Evolutionary conservation across 2,329 filamentous ascomycete genomes (phyloP), one percentile per base, ranked within the genome.

Genomic region (Hypoxylon sp.): DNA sequence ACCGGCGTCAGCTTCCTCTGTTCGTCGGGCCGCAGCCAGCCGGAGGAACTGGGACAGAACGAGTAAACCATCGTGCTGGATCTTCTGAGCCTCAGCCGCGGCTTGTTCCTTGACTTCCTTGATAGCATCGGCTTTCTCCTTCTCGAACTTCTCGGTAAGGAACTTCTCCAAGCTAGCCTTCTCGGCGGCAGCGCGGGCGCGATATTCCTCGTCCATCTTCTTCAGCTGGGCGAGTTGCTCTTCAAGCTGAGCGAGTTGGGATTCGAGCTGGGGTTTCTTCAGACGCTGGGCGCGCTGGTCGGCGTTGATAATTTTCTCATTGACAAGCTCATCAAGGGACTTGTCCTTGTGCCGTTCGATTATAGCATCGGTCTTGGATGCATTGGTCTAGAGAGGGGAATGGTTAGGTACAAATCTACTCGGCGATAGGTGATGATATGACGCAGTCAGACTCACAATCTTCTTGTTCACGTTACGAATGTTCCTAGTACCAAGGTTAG

Each of bases 391-490:
- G 4, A 24, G n/a, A 65, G 5, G 42, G 7, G 52, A 18, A 57
- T 28, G 28, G 64, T 73, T 44, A 74, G 63, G 46, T 51, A 45
- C 3, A 45, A 44, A 33, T 52, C 44, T 11, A 53, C n/a, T 18
- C 4, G 11, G 33, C 8, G 28, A 18, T 49, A 57, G 63, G 48
- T 53, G 49, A 12, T 32, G 49, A 69, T 52, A 42, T 46, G 78
- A 36, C 28, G 42, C 32, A 58, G 59, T 42, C 12, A 53, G 33
- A 83, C 91, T 82, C 81, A 97, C 93, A 74, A 98, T 89, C 82
- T 97, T 97, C 87, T 97, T 98, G 84, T 89, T 91, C 75, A 96
- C 83, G 79, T 96, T 97, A 76, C 95, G 93, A 73, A 97, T 92
- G 79, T 88, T 93, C 85, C 93, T 97, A 71, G 22, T 11, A 46